Evolutionary conservation across 495 filamentous ascomycete species (phyloP).

Genomic region (Penicillium macrosclerotiorum): DNA sequence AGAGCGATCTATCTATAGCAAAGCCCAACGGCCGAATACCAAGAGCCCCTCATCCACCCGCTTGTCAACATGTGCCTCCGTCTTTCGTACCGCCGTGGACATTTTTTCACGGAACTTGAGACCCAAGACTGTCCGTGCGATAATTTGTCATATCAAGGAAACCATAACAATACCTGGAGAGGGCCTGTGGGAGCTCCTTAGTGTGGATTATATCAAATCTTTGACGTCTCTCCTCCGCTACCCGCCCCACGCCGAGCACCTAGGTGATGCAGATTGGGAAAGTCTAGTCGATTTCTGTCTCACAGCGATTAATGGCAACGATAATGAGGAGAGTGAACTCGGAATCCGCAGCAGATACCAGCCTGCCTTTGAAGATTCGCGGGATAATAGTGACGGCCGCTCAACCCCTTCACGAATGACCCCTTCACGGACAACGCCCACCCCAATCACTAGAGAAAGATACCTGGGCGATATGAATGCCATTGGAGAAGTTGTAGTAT

Average conservation of each 20-base stretch:
- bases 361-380: conserved; percentile 24
- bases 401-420: conserved; percentile 35
- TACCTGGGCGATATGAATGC: conserved; percentile 29
- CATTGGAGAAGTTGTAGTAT: conserved; percentile 60
- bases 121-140: conserved; percentile 69
- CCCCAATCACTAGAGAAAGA: conserved; percentile 25
- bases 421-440: conserved; percentile 32
- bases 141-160: conserved; percentile 80
- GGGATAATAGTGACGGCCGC: conserved; percentile 24
- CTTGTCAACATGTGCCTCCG: conserved; percentile 68
- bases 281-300: conserved; percentile 65
- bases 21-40: conserved; percentile 48
- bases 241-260: conserved; percentile 73
- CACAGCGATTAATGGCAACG: conserved; percentile 17
- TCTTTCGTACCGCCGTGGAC: conserved; percentile 67
- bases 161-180: conserved; percentile 59
- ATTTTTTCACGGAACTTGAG: conserved; percentile 65
- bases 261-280: conserved; percentile 66
- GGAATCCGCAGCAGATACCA: conserved; percentile 28
- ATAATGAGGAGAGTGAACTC: conserved; percentile 27
- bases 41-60: conserved; percentile 50
- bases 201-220: conserved; percentile 75
- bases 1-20: conserved; percentile 65
- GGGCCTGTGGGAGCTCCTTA: conserved; percentile 67
- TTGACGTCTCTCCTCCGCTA: conserved; percentile 67